Evolutionary conservation across 1,139 yeast genomes (phyloP).

Genomic region (Geotrichum klebahnii): DNA sequence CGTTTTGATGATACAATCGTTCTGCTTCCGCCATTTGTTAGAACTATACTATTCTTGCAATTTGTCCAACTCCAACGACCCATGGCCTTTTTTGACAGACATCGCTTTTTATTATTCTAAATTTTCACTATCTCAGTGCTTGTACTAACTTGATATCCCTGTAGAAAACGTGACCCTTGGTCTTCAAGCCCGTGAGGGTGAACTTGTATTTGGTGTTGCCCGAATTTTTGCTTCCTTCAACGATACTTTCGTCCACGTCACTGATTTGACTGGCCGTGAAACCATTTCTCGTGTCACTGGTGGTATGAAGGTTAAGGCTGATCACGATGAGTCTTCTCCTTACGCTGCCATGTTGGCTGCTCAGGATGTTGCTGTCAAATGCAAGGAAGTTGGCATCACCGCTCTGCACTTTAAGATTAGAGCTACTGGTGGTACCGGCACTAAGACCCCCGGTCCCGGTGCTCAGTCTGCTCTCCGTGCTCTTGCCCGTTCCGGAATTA

Average conservation of each 20-base stretch:
- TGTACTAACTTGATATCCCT: conserved; percentile 15
- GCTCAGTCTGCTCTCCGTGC: conserved; percentile 99
- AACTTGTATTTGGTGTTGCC: conserved; percentile 99
- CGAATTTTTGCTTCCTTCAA: conserved; percentile 99
- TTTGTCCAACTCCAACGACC: not conserved
- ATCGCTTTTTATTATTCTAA: too few species aligned
- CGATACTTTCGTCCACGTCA: conserved; percentile 99
- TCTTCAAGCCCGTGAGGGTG: conserved; percentile 88
- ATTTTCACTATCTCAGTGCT: not conserved
- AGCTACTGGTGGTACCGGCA: conserved; percentile 99
- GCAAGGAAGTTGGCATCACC: conserved; percentile 99
- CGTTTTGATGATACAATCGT: too few species aligned
- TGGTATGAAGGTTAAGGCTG: conserved; percentile 99
- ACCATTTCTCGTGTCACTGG: conserved; percentile 99
- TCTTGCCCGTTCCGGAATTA: conserved; percentile 98
- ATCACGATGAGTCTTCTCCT: conserved; percentile 99
- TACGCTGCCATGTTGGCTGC: conserved; percentile 99
- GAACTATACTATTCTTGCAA: not conserved
- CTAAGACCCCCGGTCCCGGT: conserved; percentile 99
- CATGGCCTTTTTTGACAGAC: not conserved
- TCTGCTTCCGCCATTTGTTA: not conserved
- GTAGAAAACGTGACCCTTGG: conserved; percentile 68
- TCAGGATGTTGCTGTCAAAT: conserved; percentile 97
- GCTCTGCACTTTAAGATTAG: conserved; percentile 99
- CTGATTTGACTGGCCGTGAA: conserved; percentile 99